Evolutionary conservation across 2,329 filamentous ascomycete species (phyloP).

Genomic region (Cadophora luteo-olivacea): DNA sequence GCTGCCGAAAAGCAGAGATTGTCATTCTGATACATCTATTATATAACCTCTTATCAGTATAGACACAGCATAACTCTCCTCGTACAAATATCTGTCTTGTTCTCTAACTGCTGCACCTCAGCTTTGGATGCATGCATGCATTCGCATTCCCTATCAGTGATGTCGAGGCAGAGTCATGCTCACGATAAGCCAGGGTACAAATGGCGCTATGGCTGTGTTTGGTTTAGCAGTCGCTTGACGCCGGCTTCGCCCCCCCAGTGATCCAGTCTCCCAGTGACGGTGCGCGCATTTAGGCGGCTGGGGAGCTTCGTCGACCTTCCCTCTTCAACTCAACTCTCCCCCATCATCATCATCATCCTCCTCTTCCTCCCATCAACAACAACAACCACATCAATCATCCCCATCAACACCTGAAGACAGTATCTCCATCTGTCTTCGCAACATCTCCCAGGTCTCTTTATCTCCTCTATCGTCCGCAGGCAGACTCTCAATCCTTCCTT

Average conservation of each 20-base stretch:
- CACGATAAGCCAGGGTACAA: slow-evolving; percentile 21
- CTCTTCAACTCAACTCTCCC: slow-evolving; percentile 32
- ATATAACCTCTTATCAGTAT: not conserved
- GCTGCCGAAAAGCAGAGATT: not conserved
- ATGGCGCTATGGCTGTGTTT: not conserved
- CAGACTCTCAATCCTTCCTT: slow-evolving; percentile 41
- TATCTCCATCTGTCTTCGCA: slow-evolving; percentile 41
- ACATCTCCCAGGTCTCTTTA: slow-evolving; percentile 10
- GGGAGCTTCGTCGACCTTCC: slow-evolving; percentile 25
- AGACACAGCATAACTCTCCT: not conserved
- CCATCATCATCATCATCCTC: slow-evolving; percentile 34
- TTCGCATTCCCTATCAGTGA: slow-evolving; percentile 17
- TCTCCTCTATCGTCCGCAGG: slow-evolving; percentile 48
- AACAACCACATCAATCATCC: slow-evolving; percentile 24
- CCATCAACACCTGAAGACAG: slow-evolving; percentile 41
- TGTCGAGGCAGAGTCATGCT: slow-evolving; percentile 18
- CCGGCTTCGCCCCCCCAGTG: slow-evolving; percentile 28
- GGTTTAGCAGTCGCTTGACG: slow-evolving; percentile 17
- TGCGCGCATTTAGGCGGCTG: slow-evolving; percentile 25
- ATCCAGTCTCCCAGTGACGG: not conserved
- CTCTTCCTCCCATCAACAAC: slow-evolving; percentile 9
- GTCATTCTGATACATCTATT: not conserved
- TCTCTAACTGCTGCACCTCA: not conserved
- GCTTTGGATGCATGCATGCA: not conserved
- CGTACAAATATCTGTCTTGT: not conserved